Evolutionary conservation across 306 rosid species (phyloP), one percentile per base, ranked within the genome.

Genomic region (Vicia sativa): DNA sequence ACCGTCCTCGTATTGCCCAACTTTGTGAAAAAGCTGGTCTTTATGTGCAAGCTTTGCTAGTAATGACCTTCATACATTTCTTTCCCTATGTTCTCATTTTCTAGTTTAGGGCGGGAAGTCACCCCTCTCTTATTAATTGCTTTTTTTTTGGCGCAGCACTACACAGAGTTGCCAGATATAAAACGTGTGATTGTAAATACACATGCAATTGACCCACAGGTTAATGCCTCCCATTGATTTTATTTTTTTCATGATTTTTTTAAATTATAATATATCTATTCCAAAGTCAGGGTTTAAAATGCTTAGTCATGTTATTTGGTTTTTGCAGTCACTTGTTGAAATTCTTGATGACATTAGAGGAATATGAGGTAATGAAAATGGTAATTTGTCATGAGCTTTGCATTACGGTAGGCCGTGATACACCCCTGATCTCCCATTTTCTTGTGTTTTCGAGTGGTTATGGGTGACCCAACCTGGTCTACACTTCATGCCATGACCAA

Each of bases 121-220:
- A 34, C 9, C 68, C 29, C 16, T 61, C n/a, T n/a, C 29, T 11
- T 59, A 23, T 57, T 76, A 35, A 76, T 61, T 73, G 18, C 70
- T 49, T 78, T 63, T 16, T 64, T 50, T 62, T 71, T 76, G 78
- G 15, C 81, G 87, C 97, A 95, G 99, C 99, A 95, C 78, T 95
- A 95, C 82, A 70, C 97, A 11, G 97, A 95, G 89, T 83, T 95
- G 85, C 96, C 99, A 57, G 99, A 95, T 84, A 85, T 95, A 52
- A 95, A 95, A 67, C 96, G 99, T 49, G 92, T 95, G 53, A 95
- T 95, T 78, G 95, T 95, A 66, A 95, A 95, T 65, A 95, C 99
- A 15, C 99, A 95, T 87, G 97, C 96, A 74, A 95, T 95, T 72
- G 99, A 95, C 81, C 97, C 99, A 25, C 99, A 89, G 99, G 99